phyloP scores from a whole-genome alignment of 768 basidiomycete genomes.

The Hydnum rufescens region DNA sequence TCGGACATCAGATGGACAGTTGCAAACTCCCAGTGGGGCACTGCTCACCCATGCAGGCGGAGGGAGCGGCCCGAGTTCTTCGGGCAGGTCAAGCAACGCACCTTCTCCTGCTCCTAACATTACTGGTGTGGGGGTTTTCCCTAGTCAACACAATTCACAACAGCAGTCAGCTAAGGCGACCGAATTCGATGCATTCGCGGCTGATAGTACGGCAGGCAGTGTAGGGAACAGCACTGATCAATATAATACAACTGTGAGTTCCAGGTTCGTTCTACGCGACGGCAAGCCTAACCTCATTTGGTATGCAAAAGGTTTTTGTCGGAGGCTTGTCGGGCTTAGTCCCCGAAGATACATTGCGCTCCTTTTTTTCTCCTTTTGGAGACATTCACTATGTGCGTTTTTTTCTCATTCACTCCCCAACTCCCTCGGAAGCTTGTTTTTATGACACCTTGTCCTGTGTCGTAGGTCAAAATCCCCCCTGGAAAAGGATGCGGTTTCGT shows the following conservation, averaged over 20 bases:
- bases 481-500: constrained; percentile 94
- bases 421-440: constrained; percentile 5
- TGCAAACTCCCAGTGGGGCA: too few species aligned
- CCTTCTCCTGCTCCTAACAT: too few species aligned
- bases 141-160: too few species aligned
- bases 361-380: constrained; percentile 83
- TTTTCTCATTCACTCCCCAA: constrained; percentile 1
- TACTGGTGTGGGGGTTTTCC: too few species aligned
- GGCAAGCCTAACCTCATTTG: too few species aligned
- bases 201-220: background rate
- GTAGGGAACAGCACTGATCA: constrained; percentile 71
- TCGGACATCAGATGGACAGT: too few species aligned
- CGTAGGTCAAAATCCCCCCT: constrained; percentile 84
- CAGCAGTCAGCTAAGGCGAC: too few species aligned
- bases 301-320: too few species aligned
- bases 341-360: constrained; percentile 75
- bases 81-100: too few species aligned
- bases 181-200: too few species aligned
- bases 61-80: background rate
- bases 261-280: too few species aligned
- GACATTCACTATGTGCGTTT: constrained; percentile 72
- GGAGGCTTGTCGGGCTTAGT: constrained; percentile 78
- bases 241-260: constrained; percentile 92
- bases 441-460: background rate
- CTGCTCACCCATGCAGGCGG: background rate